Evolutionary conservation across 306 rosid genomes (phyloP), one percentile per base, ranked within the genome.

Genomic region (Sophora flavescens): DNA sequence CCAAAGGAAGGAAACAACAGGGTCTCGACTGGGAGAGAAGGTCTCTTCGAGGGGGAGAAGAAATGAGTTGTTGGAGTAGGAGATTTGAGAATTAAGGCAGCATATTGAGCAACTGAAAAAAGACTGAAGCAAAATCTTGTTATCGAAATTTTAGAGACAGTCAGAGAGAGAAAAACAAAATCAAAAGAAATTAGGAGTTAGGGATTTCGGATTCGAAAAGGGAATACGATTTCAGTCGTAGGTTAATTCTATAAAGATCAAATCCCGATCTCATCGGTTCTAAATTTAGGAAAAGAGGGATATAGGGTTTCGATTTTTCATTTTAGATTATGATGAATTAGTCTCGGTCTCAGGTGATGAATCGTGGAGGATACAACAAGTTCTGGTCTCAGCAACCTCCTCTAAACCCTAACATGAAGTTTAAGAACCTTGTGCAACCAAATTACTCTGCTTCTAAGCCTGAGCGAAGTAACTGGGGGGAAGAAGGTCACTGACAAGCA

Each of bases 391-490:
- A 81, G 26, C 88, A 70, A 41, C 84, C 78, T 36, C 74, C 86
- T 63, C 13, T 85, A 45, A 86, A 85, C 48, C 88, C 84, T 33
- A 85, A 65, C 82, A 57, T 74, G 82, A 85, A 85, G 63, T 82
- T 82, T 72, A 86, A 75, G 61, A 82, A 82, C 77, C 80, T 84
- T 33, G 75, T 85, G 77, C 82, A 74, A 75, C 82, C 69, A 12
- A 85, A 78, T 45, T 82, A 68, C 61, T 41, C 51, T 15, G 44
- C 60, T 17, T 32, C 64, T 36, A 82, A 78, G 14, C 81, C 47
- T 1, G 92, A 92, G 8, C 76, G 93, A 39, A 86, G 86, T 65
- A 93, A 88, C 78, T 90, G 98, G 97, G 84, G 93, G 96, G 2
- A 91, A 90, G 85, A 90, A 88, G 63, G 78, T 74, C 70, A 60